These are phyloP conservation scores for Stachybotrys chartarum DNA, from an alignment of 2,329 filamentous ascomycete species.

Conservation along the genomic window DNA sequence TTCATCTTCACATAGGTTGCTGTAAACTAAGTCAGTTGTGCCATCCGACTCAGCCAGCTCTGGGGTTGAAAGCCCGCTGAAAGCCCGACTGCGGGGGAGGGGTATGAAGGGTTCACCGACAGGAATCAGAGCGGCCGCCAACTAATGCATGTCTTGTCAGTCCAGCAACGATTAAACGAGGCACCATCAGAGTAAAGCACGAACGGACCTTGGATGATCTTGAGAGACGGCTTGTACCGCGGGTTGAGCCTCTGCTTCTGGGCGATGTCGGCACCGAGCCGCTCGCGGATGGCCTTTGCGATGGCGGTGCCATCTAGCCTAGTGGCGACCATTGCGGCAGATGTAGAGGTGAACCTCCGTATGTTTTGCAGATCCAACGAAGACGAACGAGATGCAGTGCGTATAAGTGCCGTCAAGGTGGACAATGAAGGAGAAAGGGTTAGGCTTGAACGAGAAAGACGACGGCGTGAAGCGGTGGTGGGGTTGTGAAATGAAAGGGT, in stretches of 20 bases:
- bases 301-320: conserved; percentile 97
- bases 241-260: conserved; percentile 77
- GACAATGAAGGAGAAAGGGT: neutral
- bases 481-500: neutral
- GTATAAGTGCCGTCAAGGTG: neutral
- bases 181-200: neutral
- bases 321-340: conserved; percentile 68
- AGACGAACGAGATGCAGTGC: neutral
- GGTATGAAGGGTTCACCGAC: conserved; percentile 34
- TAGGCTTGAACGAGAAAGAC: neutral
- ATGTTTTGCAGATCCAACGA: neutral
- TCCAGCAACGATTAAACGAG: neutral
- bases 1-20: conserved; percentile 99
- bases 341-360: conserved; percentile 37
- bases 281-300: conserved; percentile 83
- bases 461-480: neutral
- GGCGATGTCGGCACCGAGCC: conserved; percentile 71
- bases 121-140: conserved; percentile 86
- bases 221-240: conserved; percentile 80
- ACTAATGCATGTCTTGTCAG: conserved; percentile 44
- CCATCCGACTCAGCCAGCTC: neutral
- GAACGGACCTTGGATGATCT: conserved; percentile 82
- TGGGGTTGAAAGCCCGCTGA: neutral
- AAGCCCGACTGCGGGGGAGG: conserved; percentile 12
- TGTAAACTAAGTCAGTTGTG: conserved; percentile 33